Evolutionary conservation across 352 stramenopile genomes (phyloP), one percentile per base, ranked within the genome.

Genomic region (Globisporangium viniferum): DNA sequence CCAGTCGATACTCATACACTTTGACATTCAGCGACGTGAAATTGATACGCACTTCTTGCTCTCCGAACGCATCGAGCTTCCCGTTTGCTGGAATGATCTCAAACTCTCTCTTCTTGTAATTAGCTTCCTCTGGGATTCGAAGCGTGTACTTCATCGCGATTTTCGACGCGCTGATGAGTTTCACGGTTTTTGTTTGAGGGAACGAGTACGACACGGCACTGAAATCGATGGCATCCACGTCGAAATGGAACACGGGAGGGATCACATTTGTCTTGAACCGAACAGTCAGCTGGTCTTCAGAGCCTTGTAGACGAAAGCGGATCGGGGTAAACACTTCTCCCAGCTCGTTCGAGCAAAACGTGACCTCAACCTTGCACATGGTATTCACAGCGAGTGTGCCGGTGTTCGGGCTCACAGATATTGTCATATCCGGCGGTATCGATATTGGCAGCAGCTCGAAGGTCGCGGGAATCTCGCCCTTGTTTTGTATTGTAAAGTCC

Each of bases 401-500:
- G 10, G 59, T 67, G 6, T 67, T 69, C 2, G 89, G 90, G 10
- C 73, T 69, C 0, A 95, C 76, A 0, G 69, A 70, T 27, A 94
- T 66, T 0, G 60, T 44, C 35, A 80, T 82, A 10, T 77, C 75
- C 0, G 75, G 48, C 33, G 77, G 71, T 33, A 78, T 44, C 2
- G n/a, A 49, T 27, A 90, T 65, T 8, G 80, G 72, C 1, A 91
- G 64, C 15, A 93, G 71, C 59, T 86, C 77, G 66, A 89, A 95
- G n/a, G 87, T 75, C 9, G 90, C 91, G 5, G 88, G 77, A 55
- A 99, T 99, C 62, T 98, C 95, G 31, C 95, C 94, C 57, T 93
- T 95, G 74, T 98, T 98, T 66, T 97, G 86, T 66, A 98, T 96
- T 3, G 82, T 88, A 41, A 98, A 91, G 70, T 98, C 85, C 35